Evolutionary conservation across 495 filamentous ascomycete genomes (phyloP).

Genomic region (Neurospora pannonica): DNA sequence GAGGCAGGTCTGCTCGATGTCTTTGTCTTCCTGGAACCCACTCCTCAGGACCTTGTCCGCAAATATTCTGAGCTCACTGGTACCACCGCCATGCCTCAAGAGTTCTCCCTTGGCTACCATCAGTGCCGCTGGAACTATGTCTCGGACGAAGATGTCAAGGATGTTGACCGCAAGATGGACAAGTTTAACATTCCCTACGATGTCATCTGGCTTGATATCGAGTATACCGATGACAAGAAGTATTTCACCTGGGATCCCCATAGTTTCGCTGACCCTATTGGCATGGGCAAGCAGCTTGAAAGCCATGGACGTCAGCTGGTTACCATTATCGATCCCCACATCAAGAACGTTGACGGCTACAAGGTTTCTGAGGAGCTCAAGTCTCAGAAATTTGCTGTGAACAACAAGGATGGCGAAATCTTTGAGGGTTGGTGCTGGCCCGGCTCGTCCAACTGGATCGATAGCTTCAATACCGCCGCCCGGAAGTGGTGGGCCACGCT

Average conservation of each 20-base stretch:
- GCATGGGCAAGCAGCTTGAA: constrained; percentile 80
- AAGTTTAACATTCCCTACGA: constrained; percentile 93
- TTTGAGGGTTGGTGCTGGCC: constrained; percentile 99
- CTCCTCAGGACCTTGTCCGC: constrained; percentile 66
- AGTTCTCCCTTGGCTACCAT: constrained; percentile 88
- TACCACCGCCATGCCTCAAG: constrained; percentile 80
- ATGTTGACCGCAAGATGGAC: constrained; percentile 93
- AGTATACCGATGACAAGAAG: constrained; percentile 91
- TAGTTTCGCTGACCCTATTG: constrained; percentile 73
- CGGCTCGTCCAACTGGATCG: constrained; percentile 89
- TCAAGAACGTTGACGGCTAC: constrained; percentile 82
- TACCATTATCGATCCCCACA: constrained; percentile 91
- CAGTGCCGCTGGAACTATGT: constrained; percentile 99
- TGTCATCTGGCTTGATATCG: constrained; percentile 97
- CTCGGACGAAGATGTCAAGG: constrained; percentile 90
- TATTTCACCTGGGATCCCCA: constrained; percentile 95
- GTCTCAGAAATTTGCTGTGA: constrained; percentile 68
- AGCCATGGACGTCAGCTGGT: constrained; percentile 82
- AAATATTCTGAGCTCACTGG: constrained; percentile 88
- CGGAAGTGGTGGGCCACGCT: constrained; percentile 80
- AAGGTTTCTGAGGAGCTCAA: constrained; percentile 69
- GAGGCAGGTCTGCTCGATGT: constrained; percentile 83
- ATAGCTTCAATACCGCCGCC: constrained; percentile 83
- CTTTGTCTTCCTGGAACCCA: constrained; percentile 88
- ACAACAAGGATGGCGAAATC: constrained; percentile 79